A percentile compares a stretch with the other conserved stretches of the same genome.
Conservation (phyloP, 768 basidiomycete species). For the Mycena belliarum region DNA sequence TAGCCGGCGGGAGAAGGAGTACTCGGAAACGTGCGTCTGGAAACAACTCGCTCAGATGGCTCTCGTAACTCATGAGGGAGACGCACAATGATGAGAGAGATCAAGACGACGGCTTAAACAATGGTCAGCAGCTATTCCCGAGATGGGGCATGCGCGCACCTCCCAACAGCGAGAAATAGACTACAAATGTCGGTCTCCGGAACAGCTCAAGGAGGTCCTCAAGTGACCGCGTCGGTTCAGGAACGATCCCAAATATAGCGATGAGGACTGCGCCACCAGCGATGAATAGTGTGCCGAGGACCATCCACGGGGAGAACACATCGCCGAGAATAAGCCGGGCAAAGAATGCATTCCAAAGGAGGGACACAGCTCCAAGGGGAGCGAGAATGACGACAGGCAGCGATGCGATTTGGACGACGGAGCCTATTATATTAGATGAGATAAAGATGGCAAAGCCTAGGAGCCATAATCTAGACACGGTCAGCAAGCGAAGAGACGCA, state of each 20-base stretch:
- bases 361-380: slow-evolving; percentile 87
- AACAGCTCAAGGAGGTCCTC: slow-evolving; percentile 83
- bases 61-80: not conserved
- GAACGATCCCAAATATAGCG: slow-evolving; percentile 89
- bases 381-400: slow-evolving; percentile 94
- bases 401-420: slow-evolving; percentile 89
- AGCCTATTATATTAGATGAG: slow-evolving; percentile 84
- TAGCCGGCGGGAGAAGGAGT: slow-evolving; percentile 48
- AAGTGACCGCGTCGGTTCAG: slow-evolving; percentile 82
- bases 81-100: slow-evolving; percentile 66
- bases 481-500: slow-evolving; percentile 1
- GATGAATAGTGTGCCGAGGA: slow-evolving; percentile 85
- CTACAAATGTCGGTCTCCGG: slow-evolving; percentile 72
- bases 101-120: slow-evolving; percentile 45
- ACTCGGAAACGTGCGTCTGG: slow-evolving; percentile 77
- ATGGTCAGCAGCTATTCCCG: not conserved
- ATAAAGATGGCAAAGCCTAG: slow-evolving; percentile 86
- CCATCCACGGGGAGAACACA: slow-evolving; percentile 80
- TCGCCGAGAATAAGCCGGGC: slow-evolving; percentile 84
- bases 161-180: slow-evolving; percentile 77
- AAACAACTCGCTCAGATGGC: not conserved
- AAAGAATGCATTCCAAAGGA: slow-evolving; percentile 94
- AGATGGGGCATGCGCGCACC: slow-evolving; percentile 1
- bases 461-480: slow-evolving; percentile 69
- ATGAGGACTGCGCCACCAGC: slow-evolving; percentile 88